Evolutionary conservation across 345 rosid species (phyloP), one percentile per base, ranked within the genome.

Genomic region (Triadica sebifera): DNA sequence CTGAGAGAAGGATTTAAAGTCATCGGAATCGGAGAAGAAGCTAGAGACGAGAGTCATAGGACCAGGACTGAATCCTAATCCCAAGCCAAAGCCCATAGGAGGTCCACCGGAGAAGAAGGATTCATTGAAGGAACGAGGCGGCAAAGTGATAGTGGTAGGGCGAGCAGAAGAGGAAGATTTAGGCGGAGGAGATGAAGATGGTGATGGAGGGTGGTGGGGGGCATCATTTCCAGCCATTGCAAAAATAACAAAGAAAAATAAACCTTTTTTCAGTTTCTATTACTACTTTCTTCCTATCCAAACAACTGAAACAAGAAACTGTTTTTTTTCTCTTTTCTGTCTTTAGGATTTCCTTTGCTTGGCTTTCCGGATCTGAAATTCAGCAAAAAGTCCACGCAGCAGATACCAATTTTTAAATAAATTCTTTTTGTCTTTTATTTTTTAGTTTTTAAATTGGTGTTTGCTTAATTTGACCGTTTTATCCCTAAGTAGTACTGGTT

Each of bases 21-120:
- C 97, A 16, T 93, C 91, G 78, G 87, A 78, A 65, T 89, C 93
- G 67, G 94, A 71, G 80, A 93, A 91, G 69, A 88, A 61, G 78
- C 75, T 86, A 15, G 98, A 89, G 78, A 93, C 88, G 16, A 93
- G 85, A 67, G 98, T 91, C 93, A 93, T 88, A 19, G 97, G 98
- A 8, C 98, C 93, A 4, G 97, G 98, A 60, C 97, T 93, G 76
- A 90, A 87, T 1, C 94, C 94, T 72, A 90, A 87, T 1, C 94
- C 94, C 74, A 82, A 65, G 13, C 71, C 81, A 16, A 75, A 17
- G 6, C 57, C 64, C 46, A 65, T 37, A 17, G 70, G 75, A 0
- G 75, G 11, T 5, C 86, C 84, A 67, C 74, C 74, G 73, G 78
- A 67, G 75, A 83, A 80, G 39, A 87, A 43, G 34, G 86, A 59